Evolutionary conservation across 169 alveolate genomes (phyloP), one percentile per base, ranked within the genome.

Genomic region (Babesia bovis): DNA sequence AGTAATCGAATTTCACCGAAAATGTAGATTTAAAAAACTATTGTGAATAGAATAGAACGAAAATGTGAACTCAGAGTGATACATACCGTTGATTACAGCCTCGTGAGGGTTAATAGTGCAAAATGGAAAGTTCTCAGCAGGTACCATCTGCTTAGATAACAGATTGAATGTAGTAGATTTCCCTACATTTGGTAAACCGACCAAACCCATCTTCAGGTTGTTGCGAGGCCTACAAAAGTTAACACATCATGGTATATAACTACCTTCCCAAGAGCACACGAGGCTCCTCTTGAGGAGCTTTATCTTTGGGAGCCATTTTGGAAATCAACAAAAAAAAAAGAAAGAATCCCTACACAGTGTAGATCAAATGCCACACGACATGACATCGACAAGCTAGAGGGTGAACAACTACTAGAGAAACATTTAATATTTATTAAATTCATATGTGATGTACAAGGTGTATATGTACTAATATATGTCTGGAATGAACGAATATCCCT

Each of bases 111-210:
- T 97, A 12, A 82, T 83, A 23, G 85, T 71, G 68, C 89, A 96
- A 97, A 82, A 98, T 44, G 99, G 99, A 75, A 94, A 96, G 90
- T 98, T 98, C 83, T 96, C 99, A 10, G 99, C 99, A 1, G 99
- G 97, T 90, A 97, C 70, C 58, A 76, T 83, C 58, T 94, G 92
- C 77, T 96, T 96, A 25, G 98, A 93, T n/a, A 98, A 88, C 35
- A 96, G 87, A 84, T 98, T 98, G 91, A 97, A 98, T 21, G 99
- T 96, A 32, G 98, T 94, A 3, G 98, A 95, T 82, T 96, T 96
- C 32, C 99, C 99, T 15, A 91, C 96, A 65, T 98, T 98, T 7
- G 99, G 99, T 40, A 98, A 89, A 17, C 99, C 99, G 13, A 98
- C 99, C 26, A 98, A 88, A 32, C 99, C 99, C 98, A 98, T 97